Conservation (phyloP, 257 asterid species). For the Capsicum pubescens region DNA sequence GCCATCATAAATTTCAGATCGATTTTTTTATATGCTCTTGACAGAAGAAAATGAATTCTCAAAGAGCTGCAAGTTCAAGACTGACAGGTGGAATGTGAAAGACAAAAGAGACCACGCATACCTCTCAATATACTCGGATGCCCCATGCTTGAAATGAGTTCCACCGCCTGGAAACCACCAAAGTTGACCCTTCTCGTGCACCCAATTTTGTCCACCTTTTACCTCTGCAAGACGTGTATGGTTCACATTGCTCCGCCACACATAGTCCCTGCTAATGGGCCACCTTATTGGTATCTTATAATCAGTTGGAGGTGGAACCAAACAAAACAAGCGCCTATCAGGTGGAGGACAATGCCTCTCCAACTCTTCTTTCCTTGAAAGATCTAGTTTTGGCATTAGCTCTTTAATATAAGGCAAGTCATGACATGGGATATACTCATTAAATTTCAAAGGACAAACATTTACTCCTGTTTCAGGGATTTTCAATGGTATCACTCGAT, state of each 20-base stretch:
- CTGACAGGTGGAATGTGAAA: not conserved
- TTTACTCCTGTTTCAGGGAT: slow-evolving; percentile 73
- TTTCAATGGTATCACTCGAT: slow-evolving; percentile 56
- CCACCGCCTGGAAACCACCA: slow-evolving; percentile 99
- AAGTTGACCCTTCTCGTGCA: slow-evolving; percentile 67
- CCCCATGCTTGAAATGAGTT: slow-evolving; percentile 97
- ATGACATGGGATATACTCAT: slow-evolving; percentile 91
- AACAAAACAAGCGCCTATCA: slow-evolving; percentile 73
- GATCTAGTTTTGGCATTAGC: slow-evolving; percentile 65
- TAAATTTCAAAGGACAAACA: slow-evolving; percentile 73
- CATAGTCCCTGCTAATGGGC: slow-evolving; percentile 89
- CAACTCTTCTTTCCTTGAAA: slow-evolving; percentile 76
- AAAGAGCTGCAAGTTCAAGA: not conserved
- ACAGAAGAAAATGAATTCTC: not conserved
- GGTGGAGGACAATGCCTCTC: slow-evolving; percentile 92
- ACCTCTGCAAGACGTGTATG: slow-evolving; percentile 89
- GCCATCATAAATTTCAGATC: not conserved
- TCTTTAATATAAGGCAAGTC: slow-evolving; percentile 72
- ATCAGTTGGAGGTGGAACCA: slow-evolving; percentile 90
- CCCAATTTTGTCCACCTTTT: slow-evolving; percentile 98
- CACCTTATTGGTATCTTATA: slow-evolving; percentile 88
- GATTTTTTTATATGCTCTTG: not conserved
- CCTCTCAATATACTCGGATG: slow-evolving; percentile 90
- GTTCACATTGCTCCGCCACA: slow-evolving; percentile 93
- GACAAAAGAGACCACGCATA: slow-evolving; percentile 34